Evolutionary conservation across 331 rosid species (phyloP).

Genomic region (Pyracantha coccinea): DNA sequence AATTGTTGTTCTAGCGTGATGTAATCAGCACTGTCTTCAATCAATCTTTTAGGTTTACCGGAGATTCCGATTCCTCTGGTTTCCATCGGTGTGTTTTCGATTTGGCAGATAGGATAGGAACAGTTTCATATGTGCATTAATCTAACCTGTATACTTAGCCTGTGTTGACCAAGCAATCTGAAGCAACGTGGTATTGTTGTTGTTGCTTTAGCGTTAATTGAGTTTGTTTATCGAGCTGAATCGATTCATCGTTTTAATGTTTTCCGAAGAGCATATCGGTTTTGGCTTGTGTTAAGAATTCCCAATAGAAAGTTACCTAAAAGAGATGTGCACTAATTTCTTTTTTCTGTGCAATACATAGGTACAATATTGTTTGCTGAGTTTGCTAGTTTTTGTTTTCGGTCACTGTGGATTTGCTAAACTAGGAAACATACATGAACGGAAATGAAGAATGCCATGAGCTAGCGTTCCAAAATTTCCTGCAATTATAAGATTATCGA

Average conservation of each 20-base stretch:
- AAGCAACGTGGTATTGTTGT: neutral
- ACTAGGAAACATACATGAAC: neutral
- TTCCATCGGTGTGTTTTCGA: too few species aligned
- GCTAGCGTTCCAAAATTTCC: neutral
- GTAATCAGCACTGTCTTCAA: too few species aligned
- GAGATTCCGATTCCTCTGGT: too few species aligned
- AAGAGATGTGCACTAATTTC: too few species aligned
- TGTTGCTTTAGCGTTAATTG: neutral
- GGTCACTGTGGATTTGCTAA: neutral
- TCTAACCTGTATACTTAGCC: neutral
- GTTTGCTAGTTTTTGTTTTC: neutral
- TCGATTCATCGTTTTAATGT: too few species aligned
- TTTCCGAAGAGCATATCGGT: too few species aligned
- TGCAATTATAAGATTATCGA: neutral
- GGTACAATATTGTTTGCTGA: neutral
- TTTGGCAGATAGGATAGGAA: too few species aligned
- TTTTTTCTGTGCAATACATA: neutral
- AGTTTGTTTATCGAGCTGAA: neutral
- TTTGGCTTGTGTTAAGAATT: neutral
- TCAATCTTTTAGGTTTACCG: too few species aligned
- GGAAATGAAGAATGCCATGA: neutral
- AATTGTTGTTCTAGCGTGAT: too few species aligned
- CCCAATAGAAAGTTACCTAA: neutral
- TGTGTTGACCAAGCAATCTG: neutral
- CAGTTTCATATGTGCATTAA: neutral